phyloP scores from a whole-genome alignment of 2,329 filamentous ascomycete genomes.

The Talaromyces atroroseus region DNA sequence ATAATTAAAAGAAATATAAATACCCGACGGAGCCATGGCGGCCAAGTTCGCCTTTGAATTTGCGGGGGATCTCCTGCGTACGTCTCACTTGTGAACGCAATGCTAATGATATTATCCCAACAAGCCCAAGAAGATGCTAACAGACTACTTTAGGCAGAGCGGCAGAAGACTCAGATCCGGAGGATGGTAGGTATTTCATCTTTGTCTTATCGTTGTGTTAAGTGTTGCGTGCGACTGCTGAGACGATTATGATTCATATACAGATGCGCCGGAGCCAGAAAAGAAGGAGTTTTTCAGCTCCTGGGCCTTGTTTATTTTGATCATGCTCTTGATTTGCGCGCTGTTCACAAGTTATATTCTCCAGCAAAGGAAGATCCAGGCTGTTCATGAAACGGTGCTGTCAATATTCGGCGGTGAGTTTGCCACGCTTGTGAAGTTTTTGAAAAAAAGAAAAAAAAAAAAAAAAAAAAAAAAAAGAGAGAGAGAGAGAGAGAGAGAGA shows the following conservation, averaged over 20 bases:
- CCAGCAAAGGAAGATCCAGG: conserved; percentile 94
- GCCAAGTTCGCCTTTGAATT: conserved; percentile 31
- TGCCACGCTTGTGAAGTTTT: background rate
- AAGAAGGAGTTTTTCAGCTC: conserved; percentile 93
- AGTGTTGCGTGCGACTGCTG: background rate
- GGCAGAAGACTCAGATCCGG: conserved; percentile 33
- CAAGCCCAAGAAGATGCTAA: conserved; percentile 16
- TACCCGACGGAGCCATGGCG: conserved; percentile 25
- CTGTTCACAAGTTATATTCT: conserved; percentile 97
- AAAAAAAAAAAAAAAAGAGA: too few species aligned
- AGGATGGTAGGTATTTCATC: conserved; percentile 29
- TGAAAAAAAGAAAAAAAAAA: too few species aligned
- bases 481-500: background rate
- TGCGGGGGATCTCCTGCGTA: conserved; percentile 33
- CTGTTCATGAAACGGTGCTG: conserved; percentile 94
- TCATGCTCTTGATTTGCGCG: conserved; percentile 85
- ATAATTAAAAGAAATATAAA: background rate
- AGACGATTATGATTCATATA: conserved; percentile 12
- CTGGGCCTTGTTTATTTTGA: conserved; percentile 96
- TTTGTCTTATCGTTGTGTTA: background rate
- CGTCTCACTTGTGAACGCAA: conserved; percentile 15
- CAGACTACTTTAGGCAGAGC: conserved; percentile 27
- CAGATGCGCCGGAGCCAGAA: conserved; percentile 67
- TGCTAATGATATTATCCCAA: too few species aligned
- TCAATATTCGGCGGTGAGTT: conserved; percentile 85